A percentile compares a stretch with the other conserved stretches of the same genome.
Evolutionary conservation across 2,329 filamentous ascomycete genomes (phyloP).

Genomic region (Lecanoromycetidae sp.): DNA sequence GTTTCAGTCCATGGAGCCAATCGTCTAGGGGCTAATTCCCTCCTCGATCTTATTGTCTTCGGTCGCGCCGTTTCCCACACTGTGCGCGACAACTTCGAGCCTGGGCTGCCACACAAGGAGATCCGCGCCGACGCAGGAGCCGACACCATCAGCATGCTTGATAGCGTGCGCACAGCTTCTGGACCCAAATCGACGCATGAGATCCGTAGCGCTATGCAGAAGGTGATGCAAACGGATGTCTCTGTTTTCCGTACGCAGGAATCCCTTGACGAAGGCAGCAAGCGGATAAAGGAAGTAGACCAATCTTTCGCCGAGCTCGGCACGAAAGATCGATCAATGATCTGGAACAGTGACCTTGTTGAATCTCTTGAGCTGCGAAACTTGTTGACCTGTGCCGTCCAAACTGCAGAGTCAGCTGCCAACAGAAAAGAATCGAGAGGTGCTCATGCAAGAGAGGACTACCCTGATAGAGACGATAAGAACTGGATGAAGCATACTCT

Average conservation of each 20-base stretch:
- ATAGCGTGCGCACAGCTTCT: constrained; percentile 70
- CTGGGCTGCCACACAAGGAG: constrained; percentile 67
- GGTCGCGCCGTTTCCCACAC: constrained; percentile 95
- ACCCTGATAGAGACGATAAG: constrained; percentile 83
- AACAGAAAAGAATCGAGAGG: constrained; percentile 96
- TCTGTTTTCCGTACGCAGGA: constrained; percentile 93
- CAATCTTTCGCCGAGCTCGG: constrained; percentile 67
- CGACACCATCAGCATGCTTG: constrained; percentile 73
- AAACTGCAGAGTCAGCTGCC: constrained; percentile 82
- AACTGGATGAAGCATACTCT: constrained; percentile 99
- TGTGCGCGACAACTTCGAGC: constrained; percentile 85
- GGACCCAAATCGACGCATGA: constrained; percentile 81
- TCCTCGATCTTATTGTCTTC: constrained; percentile 94
- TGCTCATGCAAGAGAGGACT: constrained; percentile 94
- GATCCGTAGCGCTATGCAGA: constrained; percentile 86
- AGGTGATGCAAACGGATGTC: constrained; percentile 95
- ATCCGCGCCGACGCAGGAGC: constrained; percentile 76
- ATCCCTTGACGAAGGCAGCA: constrained; percentile 83
- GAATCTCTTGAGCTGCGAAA: constrained; percentile 95
- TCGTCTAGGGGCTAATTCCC: constrained; percentile 93
- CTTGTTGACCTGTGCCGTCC: constrained; percentile 78
- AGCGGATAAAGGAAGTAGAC: constrained; percentile 77
- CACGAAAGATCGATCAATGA: constrained; percentile 98
- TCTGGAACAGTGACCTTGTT: constrained; percentile 96
- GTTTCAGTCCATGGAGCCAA: constrained; percentile 98